These are phyloP conservation scores for Solanum sitiens DNA, from an alignment of 257 asterid genomes.

Conservation along the genomic window DNA sequence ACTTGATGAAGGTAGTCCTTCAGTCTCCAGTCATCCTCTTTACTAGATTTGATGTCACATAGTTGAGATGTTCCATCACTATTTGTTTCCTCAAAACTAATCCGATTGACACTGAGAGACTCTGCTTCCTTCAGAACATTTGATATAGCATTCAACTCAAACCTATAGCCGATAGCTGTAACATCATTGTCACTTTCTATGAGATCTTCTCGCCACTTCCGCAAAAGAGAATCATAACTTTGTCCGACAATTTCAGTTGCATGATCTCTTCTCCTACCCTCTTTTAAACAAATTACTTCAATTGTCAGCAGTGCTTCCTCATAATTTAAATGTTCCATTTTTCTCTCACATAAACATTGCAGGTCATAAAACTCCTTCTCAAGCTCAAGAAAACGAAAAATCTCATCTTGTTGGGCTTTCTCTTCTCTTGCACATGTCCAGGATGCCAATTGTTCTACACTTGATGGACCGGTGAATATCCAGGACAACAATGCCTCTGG, in stretches of 20 bases:
- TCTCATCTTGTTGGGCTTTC: slow-evolving; percentile 66
- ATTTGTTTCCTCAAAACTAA: slow-evolving; percentile 72
- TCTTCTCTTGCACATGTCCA: slow-evolving; percentile 68
- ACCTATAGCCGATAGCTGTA: slow-evolving; percentile 37
- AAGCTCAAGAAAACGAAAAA: slow-evolving; percentile 72
- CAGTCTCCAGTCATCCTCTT: slow-evolving; percentile 70
- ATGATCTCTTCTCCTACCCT: slow-evolving; percentile 73
- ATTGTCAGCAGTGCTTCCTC: slow-evolving; percentile 85
- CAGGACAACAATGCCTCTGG: slow-evolving; percentile 78
- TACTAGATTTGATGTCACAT: slow-evolving; percentile 76
- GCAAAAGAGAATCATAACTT: slow-evolving; percentile 69
- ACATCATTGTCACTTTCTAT: slow-evolving; percentile 43
- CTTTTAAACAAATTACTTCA: slow-evolving; percentile 81
- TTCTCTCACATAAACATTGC: slow-evolving; percentile 82
- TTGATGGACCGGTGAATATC: slow-evolving; percentile 66
- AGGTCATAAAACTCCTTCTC: slow-evolving; percentile 80
- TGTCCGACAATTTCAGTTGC: slow-evolving; percentile 28
- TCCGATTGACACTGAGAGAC: slow-evolving; percentile 60
- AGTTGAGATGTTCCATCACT: slow-evolving; percentile 55
- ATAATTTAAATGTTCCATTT: slow-evolving; percentile 68
- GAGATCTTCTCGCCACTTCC: slow-evolving; percentile 69
- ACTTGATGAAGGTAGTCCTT: slow-evolving; percentile 70
- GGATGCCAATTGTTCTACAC: slow-evolving; percentile 57
- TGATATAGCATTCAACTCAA: slow-evolving; percentile 79
- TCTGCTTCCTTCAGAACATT: slow-evolving; percentile 85